Conservation (phyloP, 1,139 yeast species). For the Pichia sp. region DNA sequence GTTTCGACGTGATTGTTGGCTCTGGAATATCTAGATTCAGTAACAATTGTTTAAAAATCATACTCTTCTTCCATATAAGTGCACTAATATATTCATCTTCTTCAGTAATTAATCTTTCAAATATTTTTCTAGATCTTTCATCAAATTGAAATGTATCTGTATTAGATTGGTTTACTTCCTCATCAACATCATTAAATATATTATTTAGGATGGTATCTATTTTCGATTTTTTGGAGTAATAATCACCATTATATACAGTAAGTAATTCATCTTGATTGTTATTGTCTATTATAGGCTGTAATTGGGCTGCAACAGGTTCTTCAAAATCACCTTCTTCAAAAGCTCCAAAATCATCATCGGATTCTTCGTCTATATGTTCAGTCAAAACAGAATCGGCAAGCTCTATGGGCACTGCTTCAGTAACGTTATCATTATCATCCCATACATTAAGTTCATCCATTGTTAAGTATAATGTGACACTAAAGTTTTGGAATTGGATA, state of each 20-base stretch:
- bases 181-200: conserved; percentile 12
- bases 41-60: conserved; percentile 26
- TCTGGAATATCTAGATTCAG: conserved; percentile 28
- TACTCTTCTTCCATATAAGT: conserved; percentile 28
- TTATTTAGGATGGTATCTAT: conserved; percentile 1
- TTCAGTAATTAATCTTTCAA: conserved; percentile 19
- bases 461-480: not conserved
- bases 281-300: not conserved
- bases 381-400: not conserved
- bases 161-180: not conserved
- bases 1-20: conserved; percentile 19
- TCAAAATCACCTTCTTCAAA: conserved; percentile 21
- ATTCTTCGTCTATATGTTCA: not conserved
- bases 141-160: conserved; percentile 13
- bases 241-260: conserved; percentile 3
- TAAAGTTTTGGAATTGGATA: no score
- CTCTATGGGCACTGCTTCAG: no score
- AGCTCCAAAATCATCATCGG: conserved; percentile 19
- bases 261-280: not conserved
- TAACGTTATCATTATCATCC: no score
- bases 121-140: conserved; percentile 22
- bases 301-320: not conserved
- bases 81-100: conserved; percentile 20
- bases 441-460: not conserved
- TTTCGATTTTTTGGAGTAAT: conserved; percentile 3